These are phyloP conservation scores for Syzygium syzygioides DNA, from an alignment of 441 rosid species.

Conservation along the genomic window DNA sequence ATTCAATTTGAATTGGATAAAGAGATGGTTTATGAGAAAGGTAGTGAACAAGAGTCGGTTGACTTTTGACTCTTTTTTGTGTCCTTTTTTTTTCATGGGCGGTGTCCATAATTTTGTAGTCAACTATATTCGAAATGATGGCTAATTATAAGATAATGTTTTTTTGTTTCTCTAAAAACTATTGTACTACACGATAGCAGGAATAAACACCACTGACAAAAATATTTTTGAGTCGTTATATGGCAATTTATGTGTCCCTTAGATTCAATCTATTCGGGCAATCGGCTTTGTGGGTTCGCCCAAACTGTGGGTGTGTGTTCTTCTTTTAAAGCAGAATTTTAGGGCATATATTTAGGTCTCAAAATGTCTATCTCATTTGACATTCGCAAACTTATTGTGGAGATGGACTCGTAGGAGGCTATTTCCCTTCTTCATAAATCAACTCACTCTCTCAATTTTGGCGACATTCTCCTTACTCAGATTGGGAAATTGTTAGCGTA, in stretches of 20 bases:
- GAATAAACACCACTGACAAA: neutral
- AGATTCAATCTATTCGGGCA: neutral
- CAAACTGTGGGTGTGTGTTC: no score
- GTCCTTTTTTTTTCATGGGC: accelerated
- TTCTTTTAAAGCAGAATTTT: no score
- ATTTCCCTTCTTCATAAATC: no score
- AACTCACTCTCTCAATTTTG: no score
- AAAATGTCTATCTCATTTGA: no score
- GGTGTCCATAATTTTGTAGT: neutral
- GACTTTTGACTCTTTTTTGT: neutral
- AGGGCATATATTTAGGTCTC: no score
- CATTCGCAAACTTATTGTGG: no score
- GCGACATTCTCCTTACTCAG: no score
- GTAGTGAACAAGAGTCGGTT: neutral
- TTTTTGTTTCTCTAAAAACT: neutral
- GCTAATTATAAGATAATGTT: neutral
- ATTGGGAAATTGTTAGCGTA: no score
- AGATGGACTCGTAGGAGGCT: no score
- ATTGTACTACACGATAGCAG: neutral
- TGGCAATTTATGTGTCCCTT: neutral
- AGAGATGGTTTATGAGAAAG: neutral
- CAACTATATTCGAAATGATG: neutral
- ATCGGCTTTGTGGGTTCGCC: no score
- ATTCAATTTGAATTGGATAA: neutral
- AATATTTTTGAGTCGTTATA: neutral